phyloP scores from a whole-genome alignment of 768 basidiomycete species.

The Tulasnella sp. region DNA sequence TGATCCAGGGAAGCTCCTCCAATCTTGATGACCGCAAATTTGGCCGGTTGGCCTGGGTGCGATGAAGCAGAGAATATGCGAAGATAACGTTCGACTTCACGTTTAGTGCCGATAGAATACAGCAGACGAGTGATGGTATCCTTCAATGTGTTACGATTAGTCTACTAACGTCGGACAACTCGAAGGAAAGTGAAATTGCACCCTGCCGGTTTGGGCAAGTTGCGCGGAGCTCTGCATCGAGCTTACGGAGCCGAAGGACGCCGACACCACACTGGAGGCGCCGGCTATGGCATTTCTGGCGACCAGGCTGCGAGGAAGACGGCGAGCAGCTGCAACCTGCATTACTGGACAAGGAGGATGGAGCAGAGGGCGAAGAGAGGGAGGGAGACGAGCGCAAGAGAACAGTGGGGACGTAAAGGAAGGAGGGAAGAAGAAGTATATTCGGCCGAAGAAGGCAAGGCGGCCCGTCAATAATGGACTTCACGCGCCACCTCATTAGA shows the following conservation, averaged over 20 bases:
- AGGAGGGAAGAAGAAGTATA: slow-evolving; percentile 2
- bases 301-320: slow-evolving; percentile 9
- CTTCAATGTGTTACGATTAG: slow-evolving; percentile 47
- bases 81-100: slow-evolving; percentile 97
- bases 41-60: slow-evolving; percentile 85
- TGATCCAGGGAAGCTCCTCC: slow-evolving; percentile 94
- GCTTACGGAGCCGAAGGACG: slow-evolving; percentile 3
- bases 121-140: slow-evolving; percentile 96
- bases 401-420: slow-evolving; percentile 5
- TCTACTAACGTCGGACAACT: neutral
- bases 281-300: neutral
- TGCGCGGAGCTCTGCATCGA: slow-evolving; percentile 18
- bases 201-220: slow-evolving; percentile 27
- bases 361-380: neutral
- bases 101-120: slow-evolving; percentile 95
- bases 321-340: neutral
- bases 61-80: slow-evolving; percentile 97
- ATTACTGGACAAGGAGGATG: neutral
- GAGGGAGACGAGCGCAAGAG: neutral
- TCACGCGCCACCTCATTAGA: slow-evolving; percentile 12
- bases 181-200: neutral
- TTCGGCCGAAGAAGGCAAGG: slow-evolving; percentile 19
- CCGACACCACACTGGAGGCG: slow-evolving; percentile 10
- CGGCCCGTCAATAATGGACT: neutral
- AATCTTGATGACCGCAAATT: slow-evolving; percentile 97